Evolutionary conservation across 1,284 basidiomycete genomes (phyloP).

Genomic region (Gymnopus androsaceus): DNA sequence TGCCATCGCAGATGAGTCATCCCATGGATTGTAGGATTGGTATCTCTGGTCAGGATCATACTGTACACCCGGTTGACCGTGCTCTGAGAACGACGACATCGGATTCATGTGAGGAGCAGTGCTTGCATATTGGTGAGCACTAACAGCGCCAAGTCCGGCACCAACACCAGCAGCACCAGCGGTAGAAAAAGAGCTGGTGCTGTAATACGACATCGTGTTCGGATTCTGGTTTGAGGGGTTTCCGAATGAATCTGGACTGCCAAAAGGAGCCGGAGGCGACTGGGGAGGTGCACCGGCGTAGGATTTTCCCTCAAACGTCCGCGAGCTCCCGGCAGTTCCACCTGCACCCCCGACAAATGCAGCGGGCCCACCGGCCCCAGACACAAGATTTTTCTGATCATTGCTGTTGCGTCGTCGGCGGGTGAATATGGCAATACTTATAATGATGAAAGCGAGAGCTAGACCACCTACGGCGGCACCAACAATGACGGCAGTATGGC

Average conservation of each 20-base stretch:
- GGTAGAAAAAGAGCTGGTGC: too few species aligned
- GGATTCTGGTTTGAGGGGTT: neutral
- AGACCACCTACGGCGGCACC: neutral
- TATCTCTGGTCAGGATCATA: neutral
- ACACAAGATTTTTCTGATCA: neutral
- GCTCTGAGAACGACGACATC: too few species aligned
- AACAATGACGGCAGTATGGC: neutral
- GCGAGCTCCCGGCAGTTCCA: neutral
- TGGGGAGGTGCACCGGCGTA: neutral
- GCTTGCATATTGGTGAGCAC: too few species aligned
- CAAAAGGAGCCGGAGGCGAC: neutral
- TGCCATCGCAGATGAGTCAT: neutral
- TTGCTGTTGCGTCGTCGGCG: neutral
- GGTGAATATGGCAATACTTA: neutral
- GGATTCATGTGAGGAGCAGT: too few species aligned
- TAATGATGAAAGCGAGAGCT: neutral
- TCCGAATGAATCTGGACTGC: neutral
- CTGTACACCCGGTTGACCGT: too few species aligned
- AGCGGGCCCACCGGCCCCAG: neutral
- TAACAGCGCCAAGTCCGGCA: too few species aligned
- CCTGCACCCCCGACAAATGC: neutral
- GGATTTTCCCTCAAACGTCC: neutral
- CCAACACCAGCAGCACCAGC: too few species aligned
- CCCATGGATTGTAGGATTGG: neutral
- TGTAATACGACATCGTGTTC: too few species aligned